Base-by-base conservation (phyloP, 345 rosid genomes). In the Acer negundo region DNA sequence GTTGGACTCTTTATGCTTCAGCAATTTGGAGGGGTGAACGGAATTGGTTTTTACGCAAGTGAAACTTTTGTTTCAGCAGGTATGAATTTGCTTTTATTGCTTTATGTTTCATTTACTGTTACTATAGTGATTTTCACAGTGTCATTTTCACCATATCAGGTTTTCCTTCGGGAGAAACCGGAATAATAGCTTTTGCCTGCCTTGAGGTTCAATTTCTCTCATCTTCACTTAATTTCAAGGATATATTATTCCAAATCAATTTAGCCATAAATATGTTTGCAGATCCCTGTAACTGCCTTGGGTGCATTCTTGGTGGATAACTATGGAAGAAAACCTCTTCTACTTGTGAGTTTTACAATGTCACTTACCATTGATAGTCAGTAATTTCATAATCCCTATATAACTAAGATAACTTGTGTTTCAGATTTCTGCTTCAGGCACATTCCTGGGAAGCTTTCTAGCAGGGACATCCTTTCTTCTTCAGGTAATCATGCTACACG, bases 391-490 rank as follows among this genome's bases (percentile, higher is more conserved):
- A n/a, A 20, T 20, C 7, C 63, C 63, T 22, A 19, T 59, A 20
- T 59, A 19, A 24, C 20, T 19, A 59, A 59, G 26, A 7, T n/a
- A 19, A 16, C 62, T 53, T 20, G 26, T 16, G 63, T 59, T 59
- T 4, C 26, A 59, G 63, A 19, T 20, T 24, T n/a, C 63, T 59
- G 23, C 63, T 16, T n/a, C 63, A n/a, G 63, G 63, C 26, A 59
- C 56, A 10, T 62, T 69, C 72, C 19, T 74, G 6, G 81, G 81
- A 44, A 74, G 81, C 75, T 42, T 81, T 20, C 23, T 77, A 4
- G 40, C 61, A 7, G 78, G 72, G 40, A 17, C 49, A 13, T 62
- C 81, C 40, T 81, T 81, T 28, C 56, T 64, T 9, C 23, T 64
- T 58, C 49, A 46, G 79, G 79, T 66, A 78, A 12, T 28, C 40